phyloP scores from a whole-genome alignment of 106 monocot genomes.

The Allium fistulosum region DNA sequence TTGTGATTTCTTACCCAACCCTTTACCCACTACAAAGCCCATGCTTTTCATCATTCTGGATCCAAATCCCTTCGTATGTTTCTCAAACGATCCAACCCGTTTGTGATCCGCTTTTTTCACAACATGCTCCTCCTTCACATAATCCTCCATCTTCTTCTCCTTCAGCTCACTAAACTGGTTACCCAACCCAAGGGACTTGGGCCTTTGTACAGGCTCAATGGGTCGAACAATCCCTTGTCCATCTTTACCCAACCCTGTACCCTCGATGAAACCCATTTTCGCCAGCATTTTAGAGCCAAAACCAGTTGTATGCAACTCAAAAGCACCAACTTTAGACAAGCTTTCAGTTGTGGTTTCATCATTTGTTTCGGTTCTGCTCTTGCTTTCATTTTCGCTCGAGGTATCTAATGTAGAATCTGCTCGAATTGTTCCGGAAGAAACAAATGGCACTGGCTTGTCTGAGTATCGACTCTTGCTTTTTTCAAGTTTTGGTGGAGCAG shows the following conservation, averaged over 20 bases:
- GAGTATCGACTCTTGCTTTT: not conserved
- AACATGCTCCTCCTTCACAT: not conserved
- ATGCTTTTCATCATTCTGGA: slow-evolving; percentile 75
- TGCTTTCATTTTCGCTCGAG: too few species aligned
- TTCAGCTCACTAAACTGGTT: too few species aligned
- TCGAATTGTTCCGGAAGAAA: not conserved
- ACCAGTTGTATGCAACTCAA: not conserved
- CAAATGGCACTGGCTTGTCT: not conserved
- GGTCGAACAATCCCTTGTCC: not conserved
- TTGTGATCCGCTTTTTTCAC: not conserved
- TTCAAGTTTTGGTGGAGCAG: not conserved
- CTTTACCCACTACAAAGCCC: not conserved
- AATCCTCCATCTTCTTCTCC: too few species aligned
- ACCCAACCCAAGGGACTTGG: too few species aligned
- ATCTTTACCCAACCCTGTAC: not conserved
- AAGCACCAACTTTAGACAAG: too few species aligned
- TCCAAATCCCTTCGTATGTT: slow-evolving; percentile 88
- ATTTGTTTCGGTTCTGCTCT: too few species aligned
- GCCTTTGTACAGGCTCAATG: too few species aligned
- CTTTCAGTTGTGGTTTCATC: too few species aligned
- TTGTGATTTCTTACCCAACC: not conserved
- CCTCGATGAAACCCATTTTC: not conserved
- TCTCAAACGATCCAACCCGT: slow-evolving; percentile 64
- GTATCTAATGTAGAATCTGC: too few species aligned
- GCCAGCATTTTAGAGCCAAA: not conserved